Percentiles rank a stretch among this genome's conserved stretches.
Conservation (phyloP, 2,329 filamentous ascomycete genomes). For the Diplodia mutila region DNA sequence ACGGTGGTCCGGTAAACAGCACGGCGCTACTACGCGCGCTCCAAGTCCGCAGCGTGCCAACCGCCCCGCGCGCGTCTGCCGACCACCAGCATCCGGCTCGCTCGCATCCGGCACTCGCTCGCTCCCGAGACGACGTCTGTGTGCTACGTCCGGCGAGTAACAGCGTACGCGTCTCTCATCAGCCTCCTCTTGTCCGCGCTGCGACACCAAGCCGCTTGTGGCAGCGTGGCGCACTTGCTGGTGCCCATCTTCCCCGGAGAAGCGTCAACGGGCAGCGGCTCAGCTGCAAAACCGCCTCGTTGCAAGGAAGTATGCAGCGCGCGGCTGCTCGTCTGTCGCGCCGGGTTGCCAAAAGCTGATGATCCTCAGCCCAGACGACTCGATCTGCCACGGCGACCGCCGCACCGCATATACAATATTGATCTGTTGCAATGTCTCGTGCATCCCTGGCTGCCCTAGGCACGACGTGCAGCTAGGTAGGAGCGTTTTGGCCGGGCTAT, state of each 20-base stretch:
- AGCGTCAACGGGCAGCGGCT: not conserved
- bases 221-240: slow-evolving; percentile 8
- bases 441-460: not conserved
- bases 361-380: slow-evolving; percentile 15
- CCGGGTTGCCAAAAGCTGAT: not conserved
- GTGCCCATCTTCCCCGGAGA: not conserved
- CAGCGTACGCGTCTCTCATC: slow-evolving; percentile 11
- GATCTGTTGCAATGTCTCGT: slow-evolving; percentile 19
- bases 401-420: slow-evolving; percentile 22
- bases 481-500: not conserved
- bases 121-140: slow-evolving; percentile 11
- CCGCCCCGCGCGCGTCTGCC: slow-evolving; percentile 3
- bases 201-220: slow-evolving; percentile 5
- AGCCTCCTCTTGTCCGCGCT: slow-evolving; percentile 1
- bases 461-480: not conserved
- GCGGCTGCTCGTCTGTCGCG: not conserved
- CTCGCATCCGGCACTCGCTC: slow-evolving; percentile 11
- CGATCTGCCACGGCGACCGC: slow-evolving; percentile 15
- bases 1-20: slow-evolving; percentile 6
- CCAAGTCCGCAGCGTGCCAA: not conserved
- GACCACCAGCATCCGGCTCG: not conserved
- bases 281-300: not conserved
- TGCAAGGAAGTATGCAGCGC: slow-evolving; percentile 8
- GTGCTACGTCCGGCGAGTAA: not conserved
- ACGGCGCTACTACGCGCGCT: not conserved